phyloP scores from a whole-genome alignment of 2,329 filamentous ascomycete species.

The Exophiala oligosperma region DNA sequence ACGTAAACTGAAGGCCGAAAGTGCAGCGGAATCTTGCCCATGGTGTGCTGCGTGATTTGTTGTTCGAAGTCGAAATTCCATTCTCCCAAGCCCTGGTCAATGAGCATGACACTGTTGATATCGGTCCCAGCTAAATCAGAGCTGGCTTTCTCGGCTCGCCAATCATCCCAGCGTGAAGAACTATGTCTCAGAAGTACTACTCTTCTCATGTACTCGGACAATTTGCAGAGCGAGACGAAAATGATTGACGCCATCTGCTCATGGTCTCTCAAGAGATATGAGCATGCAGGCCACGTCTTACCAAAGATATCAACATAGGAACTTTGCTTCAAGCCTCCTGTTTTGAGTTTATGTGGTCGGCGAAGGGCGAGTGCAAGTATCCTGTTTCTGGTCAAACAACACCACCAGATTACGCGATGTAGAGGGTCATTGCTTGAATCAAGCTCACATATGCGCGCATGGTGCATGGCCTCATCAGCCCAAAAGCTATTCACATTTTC shows the following conservation, averaged over 20 bases:
- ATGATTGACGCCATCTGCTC: background rate
- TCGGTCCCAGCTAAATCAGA: background rate
- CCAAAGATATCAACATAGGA: background rate
- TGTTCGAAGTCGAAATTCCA: background rate
- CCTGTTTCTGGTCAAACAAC: background rate
- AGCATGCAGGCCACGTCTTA: background rate
- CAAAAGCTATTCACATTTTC: constrained; percentile 2
- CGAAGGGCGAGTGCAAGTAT: constrained; percentile 1
- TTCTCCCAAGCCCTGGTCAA: background rate
- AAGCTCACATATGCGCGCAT: background rate
- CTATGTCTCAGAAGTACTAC: constrained; percentile 5
- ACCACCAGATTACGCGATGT: constrained; percentile 5
- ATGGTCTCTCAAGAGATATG: background rate
- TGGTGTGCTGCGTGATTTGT: background rate
- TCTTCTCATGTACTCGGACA: constrained; percentile 1
- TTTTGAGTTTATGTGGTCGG: constrained; percentile 1
- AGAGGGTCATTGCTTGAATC: background rate
- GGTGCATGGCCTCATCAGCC: background rate
- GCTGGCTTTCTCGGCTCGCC: background rate
- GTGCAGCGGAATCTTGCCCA: background rate
- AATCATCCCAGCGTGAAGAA: constrained; percentile 1
- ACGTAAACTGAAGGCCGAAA: background rate
- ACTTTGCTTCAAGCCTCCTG: background rate
- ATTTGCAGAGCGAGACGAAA: background rate
- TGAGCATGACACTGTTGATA: background rate